These are phyloP conservation scores for Entomophthora muscae DNA, from an alignment of 371 early-diverging fungal species.

Conservation along the genomic window DNA sequence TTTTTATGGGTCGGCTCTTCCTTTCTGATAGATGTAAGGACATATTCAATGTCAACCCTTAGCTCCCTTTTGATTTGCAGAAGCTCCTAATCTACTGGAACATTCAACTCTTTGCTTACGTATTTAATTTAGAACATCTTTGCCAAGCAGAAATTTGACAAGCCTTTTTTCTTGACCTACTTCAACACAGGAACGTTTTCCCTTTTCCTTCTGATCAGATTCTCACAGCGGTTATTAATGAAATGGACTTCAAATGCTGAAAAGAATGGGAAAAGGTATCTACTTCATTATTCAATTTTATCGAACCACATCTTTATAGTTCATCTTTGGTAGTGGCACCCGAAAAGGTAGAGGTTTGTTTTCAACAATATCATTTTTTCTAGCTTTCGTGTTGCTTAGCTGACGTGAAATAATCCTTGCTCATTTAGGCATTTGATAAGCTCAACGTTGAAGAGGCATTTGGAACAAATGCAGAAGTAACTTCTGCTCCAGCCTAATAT, in stretches of 20 bases:
- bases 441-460: background rate
- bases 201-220: slow-evolving; percentile 33
- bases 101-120: background rate
- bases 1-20: slow-evolving; percentile 68
- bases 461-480: background rate
- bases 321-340: background rate
- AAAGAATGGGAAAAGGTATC: background rate
- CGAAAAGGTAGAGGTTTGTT: background rate
- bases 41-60: background rate
- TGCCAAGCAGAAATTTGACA: slow-evolving; percentile 25
- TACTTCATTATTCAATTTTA: background rate
- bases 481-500: background rate
- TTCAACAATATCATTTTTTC: no score
- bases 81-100: no score
- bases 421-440: background rate
- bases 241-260: background rate
- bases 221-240: slow-evolving; percentile 8
- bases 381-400: no score
- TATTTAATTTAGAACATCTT: slow-evolving; percentile 9
- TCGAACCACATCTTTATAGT: background rate
- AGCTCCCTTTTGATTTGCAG: no score
- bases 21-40: slow-evolving; percentile 53
- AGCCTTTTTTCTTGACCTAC: slow-evolving; percentile 64
- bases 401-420: no score
- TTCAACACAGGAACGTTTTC: slow-evolving; percentile 60